Evolutionary conservation across 1,139 yeast genomes (phyloP).

Genomic region (Casaregolazyma suthepensis): DNA sequence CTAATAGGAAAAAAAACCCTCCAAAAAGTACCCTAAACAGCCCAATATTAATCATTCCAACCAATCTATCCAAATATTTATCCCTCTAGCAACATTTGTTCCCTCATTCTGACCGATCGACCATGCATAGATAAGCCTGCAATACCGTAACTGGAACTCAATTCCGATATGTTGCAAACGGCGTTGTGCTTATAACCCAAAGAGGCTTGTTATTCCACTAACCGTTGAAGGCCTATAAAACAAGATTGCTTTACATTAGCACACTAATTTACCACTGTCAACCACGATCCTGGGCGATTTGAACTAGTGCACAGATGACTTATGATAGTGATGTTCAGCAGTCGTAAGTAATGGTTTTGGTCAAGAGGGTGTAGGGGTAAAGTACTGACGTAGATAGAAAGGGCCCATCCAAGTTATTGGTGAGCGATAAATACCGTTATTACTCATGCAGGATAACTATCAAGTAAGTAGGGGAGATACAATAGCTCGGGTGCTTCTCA

Average conservation of each 20-base stretch:
- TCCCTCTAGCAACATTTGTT: not conserved
- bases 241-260: not conserved
- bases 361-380: not conserved
- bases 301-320: not conserved
- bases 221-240: not conserved
- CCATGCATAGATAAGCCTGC: not conserved
- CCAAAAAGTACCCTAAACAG: no score
- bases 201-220: not conserved
- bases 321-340: not conserved
- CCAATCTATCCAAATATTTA: no score
- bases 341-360: constrained; percentile 1
- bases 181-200: not conserved
- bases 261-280: not conserved
- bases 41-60: no score
- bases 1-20: not conserved
- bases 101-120: not conserved
- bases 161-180: not conserved
- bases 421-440: constrained; percentile 13
- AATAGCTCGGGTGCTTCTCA: no score
- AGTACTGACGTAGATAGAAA: not conserved
- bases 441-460: constrained; percentile 26
- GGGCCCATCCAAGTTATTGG: constrained; percentile 7
- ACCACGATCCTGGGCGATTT: not conserved
- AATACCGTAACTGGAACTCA: not conserved
- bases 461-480: constrained; percentile 19